Base-by-base conservation (phyloP, 2,329 filamentous ascomycete species). In the Huntiella decipiens region DNA sequence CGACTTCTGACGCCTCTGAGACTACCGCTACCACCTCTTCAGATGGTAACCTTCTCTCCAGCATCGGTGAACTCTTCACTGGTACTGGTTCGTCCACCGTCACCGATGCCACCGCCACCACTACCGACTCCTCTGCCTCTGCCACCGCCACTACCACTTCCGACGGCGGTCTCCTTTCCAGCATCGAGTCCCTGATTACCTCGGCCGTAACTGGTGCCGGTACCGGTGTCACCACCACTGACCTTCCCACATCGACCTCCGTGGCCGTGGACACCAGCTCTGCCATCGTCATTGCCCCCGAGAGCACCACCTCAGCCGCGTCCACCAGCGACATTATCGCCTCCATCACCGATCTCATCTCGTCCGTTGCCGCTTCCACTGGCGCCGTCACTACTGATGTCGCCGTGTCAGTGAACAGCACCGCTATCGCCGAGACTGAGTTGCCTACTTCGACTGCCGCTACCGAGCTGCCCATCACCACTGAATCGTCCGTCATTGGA, bases 241-340 rank as follows among this genome's bases (percentile, higher is more conserved):
- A 17, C 5, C 16, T 19, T 16, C 31, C 42, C 5, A 36, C 46
- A 22, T 38, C 38, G 12, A 32, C 22, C 7, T 35, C 13, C 11
- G 35, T 38, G 11, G 36, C 13, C 11, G 35, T 38, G 11, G 36
- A 16, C 32, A 15, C 44, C 17, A 38, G 35, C 13, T 39, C 13
- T 45, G 17, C 32, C 22, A 43, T 42, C 6, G 35, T 48, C 17
- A 47, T 49, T 42, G 34, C 43, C 10, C 47, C 47, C 17, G 47
- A 49, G 38, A 42, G 51, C 13, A 50, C 53, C 7, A 51, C 55
- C n/a, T 51, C 52, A 17, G 50, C 50, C 16, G 48, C 46, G 28
- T 46, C 53, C 15, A 54, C 54, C 32, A 47, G 40, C 17, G 43
- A 39, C 7, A 44, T 52, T 8, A 32, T 43, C 41, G 13, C 32